Conservation (phyloP, 352 stramenopile genomes). For the Globisporangium iwayamae region DNA sequence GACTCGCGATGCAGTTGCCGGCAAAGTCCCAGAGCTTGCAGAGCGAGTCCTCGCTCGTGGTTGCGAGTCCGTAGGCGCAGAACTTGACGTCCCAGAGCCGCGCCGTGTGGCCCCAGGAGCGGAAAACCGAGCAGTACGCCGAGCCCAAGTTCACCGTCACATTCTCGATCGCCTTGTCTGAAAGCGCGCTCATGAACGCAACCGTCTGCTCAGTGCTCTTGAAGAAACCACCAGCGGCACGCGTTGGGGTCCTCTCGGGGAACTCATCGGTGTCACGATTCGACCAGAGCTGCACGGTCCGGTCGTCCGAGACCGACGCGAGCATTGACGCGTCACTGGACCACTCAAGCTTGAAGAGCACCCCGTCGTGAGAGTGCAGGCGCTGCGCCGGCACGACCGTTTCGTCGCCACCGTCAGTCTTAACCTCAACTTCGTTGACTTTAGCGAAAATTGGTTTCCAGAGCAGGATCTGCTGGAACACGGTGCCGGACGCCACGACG, state of each 20-base stretch:
- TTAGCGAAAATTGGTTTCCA: conserved; percentile 41
- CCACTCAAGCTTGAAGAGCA: conserved; percentile 84
- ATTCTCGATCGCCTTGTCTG: not conserved
- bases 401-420: not conserved
- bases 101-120: conserved; percentile 78
- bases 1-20: conserved; percentile 62
- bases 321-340: conserved; percentile 59
- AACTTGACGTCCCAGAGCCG: conserved; percentile 86
- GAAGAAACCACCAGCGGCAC: conserved; percentile 7
- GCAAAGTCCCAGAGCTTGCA: conserved; percentile 67
- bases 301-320: conserved; percentile 84
- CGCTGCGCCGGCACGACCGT: conserved; percentile 41
- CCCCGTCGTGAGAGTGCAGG: conserved; percentile 77
- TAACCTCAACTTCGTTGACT: conserved; percentile 8
- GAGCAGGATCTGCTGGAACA: conserved; percentile 85
- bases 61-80: conserved; percentile 41
- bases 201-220: conserved; percentile 13
- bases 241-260: not conserved
- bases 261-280: conserved; percentile 20
- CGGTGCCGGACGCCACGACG: conserved; percentile 74
- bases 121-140: conserved; percentile 52
- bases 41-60: conserved; percentile 74
- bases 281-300: conserved; percentile 82
- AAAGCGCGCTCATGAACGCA: conserved; percentile 9
- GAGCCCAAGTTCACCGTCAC: conserved; percentile 14